Percentiles rank a stretch among this genome's conserved stretches.
phyloP scores from a whole-genome alignment of 441 rosid species.

The Geranium incanum region DNA sequence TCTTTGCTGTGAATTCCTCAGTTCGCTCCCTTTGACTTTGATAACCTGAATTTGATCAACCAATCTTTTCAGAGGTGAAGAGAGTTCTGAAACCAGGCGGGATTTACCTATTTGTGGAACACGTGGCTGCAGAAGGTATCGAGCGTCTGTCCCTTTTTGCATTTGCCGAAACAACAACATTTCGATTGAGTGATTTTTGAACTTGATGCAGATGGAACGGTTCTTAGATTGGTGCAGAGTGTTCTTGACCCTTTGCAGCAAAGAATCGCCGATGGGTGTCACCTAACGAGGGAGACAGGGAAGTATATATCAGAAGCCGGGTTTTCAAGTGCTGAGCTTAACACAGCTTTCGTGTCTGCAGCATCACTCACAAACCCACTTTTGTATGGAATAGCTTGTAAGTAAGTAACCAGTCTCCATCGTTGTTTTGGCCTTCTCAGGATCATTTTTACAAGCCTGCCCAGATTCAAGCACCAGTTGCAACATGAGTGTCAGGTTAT shows the following conservation, averaged over 20 bases:
- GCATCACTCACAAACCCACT: conserved; percentile 51
- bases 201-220: conserved; percentile 57
- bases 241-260: conserved; percentile 69
- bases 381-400: conserved; percentile 62
- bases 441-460: background rate
- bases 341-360: conserved; percentile 32
- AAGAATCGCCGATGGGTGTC: conserved; percentile 68
- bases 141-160: background rate
- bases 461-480: background rate
- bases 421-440: background rate
- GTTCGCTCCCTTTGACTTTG: background rate
- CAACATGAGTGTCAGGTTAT: background rate
- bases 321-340: conserved; percentile 49
- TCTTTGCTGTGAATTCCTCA: background rate
- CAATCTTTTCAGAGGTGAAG: conserved; percentile 48
- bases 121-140: conserved; percentile 79
- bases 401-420: conserved; percentile 23
- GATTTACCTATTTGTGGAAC: conserved; percentile 68
- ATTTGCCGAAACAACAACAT: background rate
- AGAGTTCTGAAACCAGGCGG: conserved; percentile 83
- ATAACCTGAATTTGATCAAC: background rate
- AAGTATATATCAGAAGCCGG: conserved; percentile 49
- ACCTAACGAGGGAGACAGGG: conserved; percentile 61
- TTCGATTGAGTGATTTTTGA: background rate
- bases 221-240: conserved; percentile 48